Evolutionary conservation across 148 eudicot species (phyloP), one percentile per base, ranked within the genome.

Genomic region (Nepenthes mirabilis): DNA sequence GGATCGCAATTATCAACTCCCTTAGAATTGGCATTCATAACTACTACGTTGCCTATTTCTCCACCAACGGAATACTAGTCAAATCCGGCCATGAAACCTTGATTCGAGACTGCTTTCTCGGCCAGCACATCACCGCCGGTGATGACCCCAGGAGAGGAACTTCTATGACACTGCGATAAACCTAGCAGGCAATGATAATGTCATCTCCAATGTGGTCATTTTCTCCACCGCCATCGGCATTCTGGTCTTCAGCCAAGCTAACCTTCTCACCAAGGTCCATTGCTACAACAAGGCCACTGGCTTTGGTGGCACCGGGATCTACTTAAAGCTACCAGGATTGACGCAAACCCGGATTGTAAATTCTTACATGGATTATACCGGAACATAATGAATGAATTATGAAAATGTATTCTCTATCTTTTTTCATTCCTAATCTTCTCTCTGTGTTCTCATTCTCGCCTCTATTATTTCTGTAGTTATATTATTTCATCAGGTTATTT

Each of bases 41-140:
- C 54, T 82, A 83, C 37, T 91, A 81, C 86, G 68, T 91, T 43
- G 56, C 86, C 23, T 94, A 82, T 73, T 91, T 91, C 69, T 75
- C 70, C 11, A 83, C 88, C 1, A 70, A 74, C 9, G 97, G 96
- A 1, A 85, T 91, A 47, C 59, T 63, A 11, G 90, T 82, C 57
- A 70, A 79, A 63, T 72, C 80, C 12, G 97, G 97, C 6, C 97
- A 91, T n/a, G 97, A 91, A 47, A 91, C 97, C 36, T 71, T 81
- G 64, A 80, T 91, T 35, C 77, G 90, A n/a, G 65, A 65, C 68
- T 76, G 88, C 2, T 91, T 67, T 64, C 64, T 91, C 10, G 96
- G 97, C n/a, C 97, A 91, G 52, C 90, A 83, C 65, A 78, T 82
- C 43, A 91, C 96, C 1, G 88, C 94, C 0, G 98, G 98, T 0